Base-by-base conservation (phyloP, 177 flowering plant genomes). In the Telopea speciosissima region DNA sequence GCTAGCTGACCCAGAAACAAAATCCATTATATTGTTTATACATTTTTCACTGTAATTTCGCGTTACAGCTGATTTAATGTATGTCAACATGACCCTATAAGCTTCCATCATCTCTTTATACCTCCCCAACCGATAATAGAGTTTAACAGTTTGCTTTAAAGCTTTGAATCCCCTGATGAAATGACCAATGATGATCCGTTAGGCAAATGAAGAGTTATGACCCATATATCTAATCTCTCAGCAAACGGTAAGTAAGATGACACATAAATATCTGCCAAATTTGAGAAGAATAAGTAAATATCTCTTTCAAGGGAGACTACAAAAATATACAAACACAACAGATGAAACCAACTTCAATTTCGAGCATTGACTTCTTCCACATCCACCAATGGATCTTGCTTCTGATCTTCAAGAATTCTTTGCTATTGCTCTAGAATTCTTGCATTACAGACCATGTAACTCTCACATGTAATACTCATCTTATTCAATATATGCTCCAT, bases 31-130 rank as follows among this genome's bases (percentile, higher is more conserved):
- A 75, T 86, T 93, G 85, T 92, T 96, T 79, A 96, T 93, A 73
- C 99, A 96, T 71, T 96, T 93, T 75, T 96, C 99, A 79, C 99
- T 96, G 68, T 96, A 96, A 73, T 93, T 96, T n/a, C 99, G 84
- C 5, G 98, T 93, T 76, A 96, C 99, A 33, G 99, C 98, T 66
- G 99, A 96, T 71, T 90, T 96, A 17, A 96, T 96, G 79, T 96
- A 96, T 25, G 97, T 93, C 66, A 96, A 72, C 99, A 96, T 96
- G 78, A 74, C 98, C 81, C 98, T 85, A 62, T 96, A 96, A 44
- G 98, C 83, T 24, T 96, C 96, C 97, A 93, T 93, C 99, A 93
- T 96, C 76, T 93, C 91, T 74, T 87, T 88, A 72, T 87, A 90
- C 83, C 72, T 89, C 78, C 96, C 99, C 26, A 96, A 67, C 60